phyloP scores from a whole-genome alignment of 1,284 basidiomycete species.

The Ceratobasidium papillatum region DNA sequence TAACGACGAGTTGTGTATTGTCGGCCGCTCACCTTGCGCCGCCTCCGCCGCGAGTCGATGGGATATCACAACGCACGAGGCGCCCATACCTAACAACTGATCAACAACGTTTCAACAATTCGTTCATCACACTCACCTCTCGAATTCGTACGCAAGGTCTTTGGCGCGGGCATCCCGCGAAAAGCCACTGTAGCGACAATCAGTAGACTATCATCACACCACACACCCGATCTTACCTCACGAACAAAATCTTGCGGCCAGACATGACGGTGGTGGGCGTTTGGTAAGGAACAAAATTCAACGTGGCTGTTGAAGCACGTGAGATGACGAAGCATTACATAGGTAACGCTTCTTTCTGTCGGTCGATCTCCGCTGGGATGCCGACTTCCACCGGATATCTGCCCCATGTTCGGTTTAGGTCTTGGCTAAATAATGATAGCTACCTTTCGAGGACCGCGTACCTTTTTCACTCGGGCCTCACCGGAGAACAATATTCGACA shows the following conservation, averaged over 20 bases:
- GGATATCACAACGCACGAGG: conserved; percentile 86
- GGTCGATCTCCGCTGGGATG: not conserved
- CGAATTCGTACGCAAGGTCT: conserved; percentile 87
- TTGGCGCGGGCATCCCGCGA: conserved; percentile 78
- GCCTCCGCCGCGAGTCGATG: conserved; percentile 78
- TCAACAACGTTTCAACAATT: conserved; percentile 34
- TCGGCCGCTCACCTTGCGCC: conserved; percentile 52
- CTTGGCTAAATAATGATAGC: not conserved
- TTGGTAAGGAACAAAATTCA: conserved; percentile 27
- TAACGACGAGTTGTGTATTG: conserved; percentile 11
- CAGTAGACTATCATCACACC: not conserved
- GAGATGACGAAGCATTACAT: conserved; percentile 23
- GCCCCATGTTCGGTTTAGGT: not conserved
- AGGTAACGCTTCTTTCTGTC: not conserved
- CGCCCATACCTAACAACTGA: conserved; percentile 70
- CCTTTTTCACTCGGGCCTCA: conserved; percentile 10
- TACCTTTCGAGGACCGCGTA: conserved; percentile 14
- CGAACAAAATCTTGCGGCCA: conserved; percentile 37
- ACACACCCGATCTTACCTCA: conserved; percentile 9
- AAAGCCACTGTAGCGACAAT: conserved; percentile 67
- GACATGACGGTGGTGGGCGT: conserved; percentile 29
- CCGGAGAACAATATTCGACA: not conserved
- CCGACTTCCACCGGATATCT: not conserved
- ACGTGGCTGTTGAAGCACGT: conserved; percentile 17
- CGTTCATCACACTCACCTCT: conserved; percentile 63